Conservation (phyloP, 140 eudicot species). For the Erigeron philadelphicus region DNA sequence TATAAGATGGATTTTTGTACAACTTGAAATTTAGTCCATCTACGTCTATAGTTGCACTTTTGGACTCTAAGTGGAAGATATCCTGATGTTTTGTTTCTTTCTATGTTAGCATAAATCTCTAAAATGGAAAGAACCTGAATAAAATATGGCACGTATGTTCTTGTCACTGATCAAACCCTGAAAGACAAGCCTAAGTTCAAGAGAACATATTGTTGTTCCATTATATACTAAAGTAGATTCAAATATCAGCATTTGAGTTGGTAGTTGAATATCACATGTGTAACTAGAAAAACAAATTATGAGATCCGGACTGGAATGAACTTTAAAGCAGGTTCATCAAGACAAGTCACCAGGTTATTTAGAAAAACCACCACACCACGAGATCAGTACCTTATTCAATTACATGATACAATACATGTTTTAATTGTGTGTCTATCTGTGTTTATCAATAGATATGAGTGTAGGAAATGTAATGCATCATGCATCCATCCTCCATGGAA, state of each 20-base stretch:
- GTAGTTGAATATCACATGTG: too few relatives aligned
- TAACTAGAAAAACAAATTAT: not conserved
- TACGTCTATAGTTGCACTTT: not conserved
- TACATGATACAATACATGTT: not conserved
- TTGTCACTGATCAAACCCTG: not conserved
- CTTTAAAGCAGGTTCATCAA: not conserved
- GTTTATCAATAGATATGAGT: not conserved
- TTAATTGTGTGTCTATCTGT: not conserved
- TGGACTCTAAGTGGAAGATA: not conserved
- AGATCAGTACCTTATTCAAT: not conserved
- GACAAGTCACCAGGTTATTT: not conserved
- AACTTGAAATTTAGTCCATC: not conserved
- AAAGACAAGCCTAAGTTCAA: not conserved
- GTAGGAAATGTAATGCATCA: not conserved
- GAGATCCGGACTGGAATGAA: not conserved
- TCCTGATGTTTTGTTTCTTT: not conserved
- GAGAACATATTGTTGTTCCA: conserved; percentile 6
- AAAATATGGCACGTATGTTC: not conserved
- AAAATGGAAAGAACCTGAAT: too few relatives aligned
- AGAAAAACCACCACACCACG: not conserved
- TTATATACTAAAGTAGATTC: not conserved
- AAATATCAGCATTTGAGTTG: not conserved
- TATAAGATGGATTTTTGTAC: not conserved
- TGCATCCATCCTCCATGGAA: conserved; percentile 11
- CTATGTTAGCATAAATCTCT: not conserved